A percentile compares a stretch with the other conserved stretches of the same genome.
phyloP scores from a whole-genome alignment of 306 rosid species.

The Citrullus mucosospermus region DNA sequence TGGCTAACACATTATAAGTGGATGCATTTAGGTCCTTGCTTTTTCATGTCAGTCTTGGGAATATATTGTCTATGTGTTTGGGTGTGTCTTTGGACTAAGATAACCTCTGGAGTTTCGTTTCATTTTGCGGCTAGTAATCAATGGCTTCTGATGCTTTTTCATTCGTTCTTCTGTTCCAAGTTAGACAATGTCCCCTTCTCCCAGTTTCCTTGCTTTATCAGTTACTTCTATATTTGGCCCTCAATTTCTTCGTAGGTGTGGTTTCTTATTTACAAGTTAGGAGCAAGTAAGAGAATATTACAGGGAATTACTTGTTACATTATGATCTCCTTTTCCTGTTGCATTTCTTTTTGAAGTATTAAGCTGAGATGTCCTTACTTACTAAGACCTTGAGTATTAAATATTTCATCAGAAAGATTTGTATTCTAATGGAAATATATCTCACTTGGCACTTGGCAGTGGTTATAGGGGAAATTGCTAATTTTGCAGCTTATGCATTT shows the following conservation, averaged over 20 bases:
- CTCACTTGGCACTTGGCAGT: neutral
- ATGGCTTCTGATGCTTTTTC: neutral
- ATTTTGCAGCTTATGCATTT: constrained; percentile 10
- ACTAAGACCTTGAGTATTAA: neutral
- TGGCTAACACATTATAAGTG: neutral
- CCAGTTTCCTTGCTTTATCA: neutral
- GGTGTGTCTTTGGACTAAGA: neutral
- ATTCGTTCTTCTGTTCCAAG: neutral
- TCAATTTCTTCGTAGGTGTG: neutral
- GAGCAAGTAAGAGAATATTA: neutral
- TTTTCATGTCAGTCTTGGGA: neutral
- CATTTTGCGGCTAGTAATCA: neutral
- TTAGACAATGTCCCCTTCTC: neutral
- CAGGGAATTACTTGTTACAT: neutral
- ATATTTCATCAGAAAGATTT: neutral
- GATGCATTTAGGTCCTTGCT: neutral
- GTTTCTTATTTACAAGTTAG: neutral
- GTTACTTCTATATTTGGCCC: neutral
- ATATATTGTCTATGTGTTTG: neutral
- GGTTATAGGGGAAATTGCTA: constrained; percentile 4
- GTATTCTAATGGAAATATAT: neutral
- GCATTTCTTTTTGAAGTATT: neutral
- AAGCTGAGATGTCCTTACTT: neutral
- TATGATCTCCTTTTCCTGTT: neutral
- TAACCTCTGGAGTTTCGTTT: neutral